Base-by-base conservation (phyloP, 305 asterid genomes). In the Lippia alba region DNA sequence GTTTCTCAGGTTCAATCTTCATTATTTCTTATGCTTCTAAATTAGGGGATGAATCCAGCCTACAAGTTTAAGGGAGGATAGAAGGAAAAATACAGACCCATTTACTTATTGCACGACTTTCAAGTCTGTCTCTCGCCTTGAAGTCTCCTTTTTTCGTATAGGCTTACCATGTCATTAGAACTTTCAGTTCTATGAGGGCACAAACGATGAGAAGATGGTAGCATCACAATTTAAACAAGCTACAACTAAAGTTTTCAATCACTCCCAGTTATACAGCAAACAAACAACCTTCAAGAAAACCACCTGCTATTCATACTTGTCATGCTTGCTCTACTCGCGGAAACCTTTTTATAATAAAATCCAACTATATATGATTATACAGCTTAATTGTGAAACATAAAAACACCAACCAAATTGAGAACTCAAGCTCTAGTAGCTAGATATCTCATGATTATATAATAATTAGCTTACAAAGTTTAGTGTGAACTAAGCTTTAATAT, bases 161-260 rank as follows among this genome's bases (percentile, higher is more conserved):
- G 41, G 56, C 20, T 63, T 19, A 44, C 54, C 11, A 41, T 46
- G 56, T 63, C 24, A 39, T 19, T 45, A 5, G 12, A 44, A 12
- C 18, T 45, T 30, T 45, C 56, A 46, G 20, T 64, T 46, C 44
- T 45, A 45, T 14, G 14, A 45, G 56, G 18, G n/a, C 19, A 63
- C 46, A 20, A 34, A 63, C 20, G 44, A 63, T 45, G 40, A 45
- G 24, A 15, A 45, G 56, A 36, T 62, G 46, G 56, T 63, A 40
- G 20, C 24, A 24, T 63, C 45, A 24, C 16, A 45, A 24, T 46
- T 19, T 7, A 4, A 45, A 24, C 44, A 46, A 45, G 56, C 44
- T 64, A 36, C 8, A 1, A 18, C 57, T 12, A 63, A 63, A 12
- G 20, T 12, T 33, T 7, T n/a, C 16, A 8, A 1, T 40, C 34